Evolutionary conservation across 73 alveolate genomes (phyloP).

Genomic region (Stentor roeselii): DNA sequence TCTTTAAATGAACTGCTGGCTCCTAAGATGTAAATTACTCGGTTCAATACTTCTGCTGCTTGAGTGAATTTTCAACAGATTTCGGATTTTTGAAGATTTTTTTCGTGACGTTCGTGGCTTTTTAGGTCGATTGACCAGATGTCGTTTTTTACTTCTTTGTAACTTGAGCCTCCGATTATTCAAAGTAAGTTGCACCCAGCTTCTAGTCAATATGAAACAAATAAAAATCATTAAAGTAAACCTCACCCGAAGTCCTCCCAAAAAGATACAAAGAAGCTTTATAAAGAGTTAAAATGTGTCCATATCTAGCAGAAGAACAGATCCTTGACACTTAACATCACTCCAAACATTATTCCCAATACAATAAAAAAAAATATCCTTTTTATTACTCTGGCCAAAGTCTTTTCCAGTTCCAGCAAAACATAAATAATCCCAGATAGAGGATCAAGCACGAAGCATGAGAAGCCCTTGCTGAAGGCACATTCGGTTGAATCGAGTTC

Average conservation of each 20-base stretch:
- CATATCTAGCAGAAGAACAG: conserved; percentile 27
- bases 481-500: not conserved
- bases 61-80: not conserved
- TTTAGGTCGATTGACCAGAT: not conserved
- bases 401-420: conserved; percentile 22
- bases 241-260: conserved; percentile 1
- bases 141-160: not conserved
- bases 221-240: not conserved
- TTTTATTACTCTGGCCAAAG: not conserved
- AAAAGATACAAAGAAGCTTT: not conserved
- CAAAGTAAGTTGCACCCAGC: not conserved
- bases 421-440: not conserved
- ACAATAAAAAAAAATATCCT: not conserved
- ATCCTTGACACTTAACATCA: not conserved
- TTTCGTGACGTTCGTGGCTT: not conserved
- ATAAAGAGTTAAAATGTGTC: not conserved
- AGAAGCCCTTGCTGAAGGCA: conserved; percentile 21
- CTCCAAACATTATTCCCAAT: not conserved
- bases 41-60: not conserved
- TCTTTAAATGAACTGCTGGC: not conserved
- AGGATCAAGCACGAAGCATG: conserved; percentile 25
- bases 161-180: not conserved
- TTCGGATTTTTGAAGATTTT: not conserved
- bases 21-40: not conserved
- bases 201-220: not conserved